phyloP scores from a whole-genome alignment of 768 basidiomycete genomes.

The Lactifluus pinguis region DNA sequence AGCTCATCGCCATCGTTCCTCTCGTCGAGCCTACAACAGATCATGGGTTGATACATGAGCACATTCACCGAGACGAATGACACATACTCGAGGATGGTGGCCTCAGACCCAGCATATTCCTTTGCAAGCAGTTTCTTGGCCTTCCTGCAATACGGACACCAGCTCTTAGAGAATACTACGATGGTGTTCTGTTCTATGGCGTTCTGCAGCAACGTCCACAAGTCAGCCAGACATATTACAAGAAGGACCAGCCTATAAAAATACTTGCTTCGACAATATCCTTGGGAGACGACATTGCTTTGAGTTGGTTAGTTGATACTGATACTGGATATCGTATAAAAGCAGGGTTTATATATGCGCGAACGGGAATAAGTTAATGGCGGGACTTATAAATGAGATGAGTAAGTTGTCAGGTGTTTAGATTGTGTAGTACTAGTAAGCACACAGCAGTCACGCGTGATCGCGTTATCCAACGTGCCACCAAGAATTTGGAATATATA shows the following conservation, averaged over 20 bases:
- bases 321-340: background rate
- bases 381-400: background rate
- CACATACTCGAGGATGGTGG: slow-evolving; percentile 29
- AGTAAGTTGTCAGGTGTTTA: background rate
- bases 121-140: slow-evolving; percentile 29
- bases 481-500: too few species aligned
- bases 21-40: slow-evolving; percentile 42
- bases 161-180: slow-evolving; percentile 33
- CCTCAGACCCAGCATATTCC: slow-evolving; percentile 22
- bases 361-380: background rate
- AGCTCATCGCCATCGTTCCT: slow-evolving; percentile 48
- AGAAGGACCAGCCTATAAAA: too few species aligned
- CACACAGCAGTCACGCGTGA: too few species aligned
- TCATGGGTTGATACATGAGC: background rate
- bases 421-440: too few species aligned
- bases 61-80: background rate
- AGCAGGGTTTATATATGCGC: background rate
- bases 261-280: slow-evolving; percentile 10
- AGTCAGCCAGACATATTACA: background rate
- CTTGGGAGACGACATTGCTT: slow-evolving; percentile 7
- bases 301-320: background rate
- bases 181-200: slow-evolving; percentile 29
- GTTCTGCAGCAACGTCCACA: slow-evolving; percentile 17
- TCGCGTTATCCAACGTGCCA: too few species aligned
- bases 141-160: slow-evolving; percentile 32